These are phyloP conservation scores for Rhamnella rubrinervis DNA, from an alignment of 331 rosid species.

Conservation along the genomic window DNA sequence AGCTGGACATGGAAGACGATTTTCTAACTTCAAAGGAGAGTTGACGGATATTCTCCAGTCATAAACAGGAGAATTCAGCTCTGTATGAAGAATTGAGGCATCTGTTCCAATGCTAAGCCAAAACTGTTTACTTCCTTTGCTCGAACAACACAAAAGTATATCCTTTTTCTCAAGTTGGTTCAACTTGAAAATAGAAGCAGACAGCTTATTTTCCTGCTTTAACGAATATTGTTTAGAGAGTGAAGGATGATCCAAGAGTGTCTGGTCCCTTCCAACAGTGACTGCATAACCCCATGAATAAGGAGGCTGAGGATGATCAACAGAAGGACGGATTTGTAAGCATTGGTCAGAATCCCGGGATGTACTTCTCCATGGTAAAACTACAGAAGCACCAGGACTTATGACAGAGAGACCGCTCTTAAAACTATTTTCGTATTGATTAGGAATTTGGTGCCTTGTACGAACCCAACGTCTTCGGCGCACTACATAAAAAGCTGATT, in stretches of 20 bases:
- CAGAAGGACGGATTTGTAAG: constrained; percentile 69
- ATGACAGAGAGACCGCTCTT: constrained; percentile 44
- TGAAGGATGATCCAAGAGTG: constrained; percentile 56
- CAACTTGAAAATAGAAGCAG: constrained; percentile 60
- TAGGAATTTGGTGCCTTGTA: constrained; percentile 44
- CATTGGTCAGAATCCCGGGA: constrained; percentile 63
- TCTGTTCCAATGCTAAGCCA: constrained; percentile 91
- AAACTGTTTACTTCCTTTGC: constrained; percentile 55
- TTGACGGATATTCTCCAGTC: constrained; percentile 88
- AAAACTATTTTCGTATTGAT: constrained; percentile 31
- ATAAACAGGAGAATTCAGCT: constrained; percentile 83
- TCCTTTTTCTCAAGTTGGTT: constrained; percentile 93
- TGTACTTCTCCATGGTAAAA: constrained; percentile 85
- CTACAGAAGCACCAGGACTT: constrained; percentile 64
- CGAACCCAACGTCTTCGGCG: constrained; percentile 79
- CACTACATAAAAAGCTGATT: constrained; percentile 52
- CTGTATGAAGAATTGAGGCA: constrained; percentile 93
- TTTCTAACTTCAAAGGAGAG: constrained; percentile 89
- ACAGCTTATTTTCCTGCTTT: constrained; percentile 43
- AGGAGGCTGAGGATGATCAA: constrained; percentile 46
- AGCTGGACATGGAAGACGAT: constrained; percentile 89
- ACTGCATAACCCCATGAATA: constrained; percentile 71
- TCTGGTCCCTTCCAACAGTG: constrained; percentile 71
- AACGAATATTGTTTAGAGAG: constrained; percentile 36
- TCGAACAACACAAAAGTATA: constrained; percentile 65